Base-by-base conservation (phyloP, 306 rosid species). In the Sicyos baderoa region DNA sequence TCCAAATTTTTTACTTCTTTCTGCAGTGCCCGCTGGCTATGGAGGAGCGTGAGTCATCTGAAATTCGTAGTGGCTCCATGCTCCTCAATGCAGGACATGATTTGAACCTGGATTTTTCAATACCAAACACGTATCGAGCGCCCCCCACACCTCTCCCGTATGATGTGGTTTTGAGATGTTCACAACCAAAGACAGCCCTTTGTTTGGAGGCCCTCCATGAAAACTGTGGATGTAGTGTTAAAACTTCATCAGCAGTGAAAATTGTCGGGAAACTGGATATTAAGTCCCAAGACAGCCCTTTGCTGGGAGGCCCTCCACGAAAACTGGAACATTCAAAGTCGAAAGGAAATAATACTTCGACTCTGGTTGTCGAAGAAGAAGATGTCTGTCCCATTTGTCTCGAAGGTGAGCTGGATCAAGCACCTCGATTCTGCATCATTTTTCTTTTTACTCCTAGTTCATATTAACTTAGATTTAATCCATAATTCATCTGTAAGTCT, bases 301-400 rank as follows among this genome's bases (percentile, higher is more conserved):
- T 63, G 60, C 76, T 78, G 9, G 68, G 68, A 13, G 56, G 72
- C 51, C 74, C 85, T 45, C 86, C 82, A 56, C 76, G 37, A 76
- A 83, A 87, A 71, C 62, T 48, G 54, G 85, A 79, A 76, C 68
- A 75, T 72, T 51, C 80, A 48, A 82, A 87, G 71, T 76, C 81
- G 12, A 79, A 71, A 22, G 83, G 79, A 60, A 64, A 64, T 72
- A 54, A 57, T 72, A 47, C 21, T 77, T 60, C 77, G 2, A 71
- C 57, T 10, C 53, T 11, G 1, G 37, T 64, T 50, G 67, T 71
- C 23, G 91, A 87, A 79, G 97, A 91, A 75, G 97, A 91, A 72
- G 94, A 88, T 32, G 91, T 13, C 62, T 87, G 95, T 76, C 94
- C 94, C 66, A 91, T 91, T 75, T 91, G 97, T 82, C 91, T 91